Percentiles rank a stretch among this genome's conserved stretches.
Evolutionary conservation across 192 early-diverging fungal genomes (phyloP).

Genomic region (Coemansia sp.): DNA sequence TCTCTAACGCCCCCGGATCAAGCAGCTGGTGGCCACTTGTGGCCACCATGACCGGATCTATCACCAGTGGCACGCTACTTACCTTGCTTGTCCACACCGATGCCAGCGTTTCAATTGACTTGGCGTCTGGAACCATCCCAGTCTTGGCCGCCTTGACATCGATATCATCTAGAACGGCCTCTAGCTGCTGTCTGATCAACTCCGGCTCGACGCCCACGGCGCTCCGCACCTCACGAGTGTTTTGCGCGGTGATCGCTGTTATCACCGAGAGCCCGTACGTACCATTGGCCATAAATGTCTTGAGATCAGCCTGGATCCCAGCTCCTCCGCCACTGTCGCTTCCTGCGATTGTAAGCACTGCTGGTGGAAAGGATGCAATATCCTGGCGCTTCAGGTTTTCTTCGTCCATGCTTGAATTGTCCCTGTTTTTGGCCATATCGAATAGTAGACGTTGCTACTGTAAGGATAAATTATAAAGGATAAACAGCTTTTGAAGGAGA

Average conservation of each 20-base stretch:
- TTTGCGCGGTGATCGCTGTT: constrained; percentile 83
- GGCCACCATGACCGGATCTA: constrained; percentile 89
- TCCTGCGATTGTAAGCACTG: constrained; percentile 65
- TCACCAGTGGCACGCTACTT: constrained; percentile 52
- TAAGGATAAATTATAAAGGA: too few species aligned
- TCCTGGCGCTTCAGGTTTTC: too few species aligned
- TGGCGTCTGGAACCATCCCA: constrained; percentile 72
- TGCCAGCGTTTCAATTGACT: constrained; percentile 65
- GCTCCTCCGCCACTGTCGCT: constrained; percentile 70
- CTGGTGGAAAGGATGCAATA: constrained; percentile 2
- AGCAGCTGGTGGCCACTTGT: constrained; percentile 70
- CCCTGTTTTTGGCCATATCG: neutral
- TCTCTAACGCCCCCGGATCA: constrained; percentile 58
- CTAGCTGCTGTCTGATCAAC: constrained; percentile 70
- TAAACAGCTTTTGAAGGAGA: too few species aligned
- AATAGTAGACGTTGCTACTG: neutral
- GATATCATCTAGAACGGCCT: constrained; percentile 74
- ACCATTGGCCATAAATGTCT: constrained; percentile 74
- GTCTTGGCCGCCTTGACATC: constrained; percentile 74
- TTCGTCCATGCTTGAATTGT: neutral
- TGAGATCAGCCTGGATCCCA: constrained; percentile 88
- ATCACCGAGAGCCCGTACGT: constrained; percentile 75
- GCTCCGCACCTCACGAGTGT: constrained; percentile 77
- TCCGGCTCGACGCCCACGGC: constrained; percentile 60
- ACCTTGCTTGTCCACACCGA: constrained; percentile 42